A percentile compares a stretch with the other conserved stretches of the same genome.
These are phyloP conservation scores for Plantago ovata DNA, from an alignment of 257 asterid genomes.

Conservation along the genomic window DNA sequence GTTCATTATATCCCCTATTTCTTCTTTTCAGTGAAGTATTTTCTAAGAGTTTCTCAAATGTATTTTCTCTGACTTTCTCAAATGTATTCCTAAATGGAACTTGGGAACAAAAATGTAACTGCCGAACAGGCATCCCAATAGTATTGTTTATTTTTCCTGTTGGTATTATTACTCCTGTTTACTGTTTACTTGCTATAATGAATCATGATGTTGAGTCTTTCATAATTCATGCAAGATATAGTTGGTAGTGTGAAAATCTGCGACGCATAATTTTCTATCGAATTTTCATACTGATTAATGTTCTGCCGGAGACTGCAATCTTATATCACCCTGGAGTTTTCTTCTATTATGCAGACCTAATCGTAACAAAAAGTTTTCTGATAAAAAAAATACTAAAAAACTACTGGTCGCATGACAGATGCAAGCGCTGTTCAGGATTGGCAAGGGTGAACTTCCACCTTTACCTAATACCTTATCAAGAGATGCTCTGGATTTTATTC, in stretches of 20 bases:
- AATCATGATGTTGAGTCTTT: slow-evolving; percentile 11
- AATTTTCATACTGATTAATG: background rate
- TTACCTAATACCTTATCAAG: slow-evolving; percentile 50
- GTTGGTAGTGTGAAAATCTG: background rate
- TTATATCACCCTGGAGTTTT: background rate
- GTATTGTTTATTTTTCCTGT: slow-evolving; percentile 1
- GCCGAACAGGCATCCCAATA: background rate
- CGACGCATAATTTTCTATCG: background rate
- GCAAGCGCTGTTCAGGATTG: slow-evolving; percentile 62
- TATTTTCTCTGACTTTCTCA: too few relatives aligned
- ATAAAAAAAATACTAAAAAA: background rate
- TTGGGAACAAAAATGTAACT: background rate
- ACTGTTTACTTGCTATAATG: background rate
- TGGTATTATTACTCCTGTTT: background rate
- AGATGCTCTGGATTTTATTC: slow-evolving; percentile 58
- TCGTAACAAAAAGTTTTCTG: background rate
- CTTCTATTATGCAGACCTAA: background rate
- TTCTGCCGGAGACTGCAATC: background rate
- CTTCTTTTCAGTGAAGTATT: too few relatives aligned
- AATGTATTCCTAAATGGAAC: too few relatives aligned
- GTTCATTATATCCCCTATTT: background rate
- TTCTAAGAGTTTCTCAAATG: too few relatives aligned
- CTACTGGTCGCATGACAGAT: slow-evolving; percentile 32
- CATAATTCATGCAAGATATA: background rate
- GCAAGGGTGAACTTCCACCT: slow-evolving; percentile 58